phyloP scores from a whole-genome alignment of 2,329 filamentous ascomycete genomes.

The Neodidymelliopsis sp. region DNA sequence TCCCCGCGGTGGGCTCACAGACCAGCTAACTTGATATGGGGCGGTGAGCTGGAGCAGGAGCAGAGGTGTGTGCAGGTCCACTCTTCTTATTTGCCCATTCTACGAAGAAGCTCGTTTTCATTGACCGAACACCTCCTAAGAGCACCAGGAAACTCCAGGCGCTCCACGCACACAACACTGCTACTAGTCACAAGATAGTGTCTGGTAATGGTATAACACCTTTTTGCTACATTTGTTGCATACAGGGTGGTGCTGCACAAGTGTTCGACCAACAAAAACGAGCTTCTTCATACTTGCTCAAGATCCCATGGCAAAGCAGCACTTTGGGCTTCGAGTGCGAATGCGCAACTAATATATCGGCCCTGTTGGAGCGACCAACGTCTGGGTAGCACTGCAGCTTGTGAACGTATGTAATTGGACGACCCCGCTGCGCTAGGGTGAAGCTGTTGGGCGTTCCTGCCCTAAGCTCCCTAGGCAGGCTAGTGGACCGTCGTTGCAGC shows the following conservation, averaged over 20 bases:
- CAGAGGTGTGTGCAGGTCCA: background rate
- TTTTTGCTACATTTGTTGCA: too few relatives aligned
- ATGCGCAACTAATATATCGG: slow-evolving; percentile 8
- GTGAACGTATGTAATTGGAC: slow-evolving; percentile 10
- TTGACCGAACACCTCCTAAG: too few relatives aligned
- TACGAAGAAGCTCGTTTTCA: too few relatives aligned
- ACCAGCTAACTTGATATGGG: slow-evolving; percentile 12
- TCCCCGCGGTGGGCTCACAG: slow-evolving; percentile 15
- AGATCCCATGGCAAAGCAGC: slow-evolving; percentile 12
- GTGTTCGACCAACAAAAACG: too few relatives aligned
- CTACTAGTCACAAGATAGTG: too few relatives aligned
- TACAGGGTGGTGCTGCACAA: too few relatives aligned
- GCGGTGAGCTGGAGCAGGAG: slow-evolving; percentile 15
- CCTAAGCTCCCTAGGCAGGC: slow-evolving; percentile 10
- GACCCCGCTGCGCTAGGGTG: slow-evolving; percentile 14
- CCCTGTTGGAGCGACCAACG: slow-evolving; percentile 3
- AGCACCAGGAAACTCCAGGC: too few relatives aligned
- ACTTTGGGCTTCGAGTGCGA: slow-evolving; percentile 2
- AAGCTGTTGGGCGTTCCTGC: slow-evolving; percentile 22
- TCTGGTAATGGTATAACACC: too few relatives aligned
- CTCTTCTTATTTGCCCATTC: slow-evolving; percentile 8
- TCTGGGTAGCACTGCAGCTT: background rate
- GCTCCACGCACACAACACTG: too few relatives aligned
- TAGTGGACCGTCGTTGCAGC: slow-evolving; percentile 16
- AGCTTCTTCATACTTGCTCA: too few relatives aligned